Evolutionary conservation across 2,329 filamentous ascomycete genomes (phyloP).

Genomic region (Pyrenophora graminea): DNA sequence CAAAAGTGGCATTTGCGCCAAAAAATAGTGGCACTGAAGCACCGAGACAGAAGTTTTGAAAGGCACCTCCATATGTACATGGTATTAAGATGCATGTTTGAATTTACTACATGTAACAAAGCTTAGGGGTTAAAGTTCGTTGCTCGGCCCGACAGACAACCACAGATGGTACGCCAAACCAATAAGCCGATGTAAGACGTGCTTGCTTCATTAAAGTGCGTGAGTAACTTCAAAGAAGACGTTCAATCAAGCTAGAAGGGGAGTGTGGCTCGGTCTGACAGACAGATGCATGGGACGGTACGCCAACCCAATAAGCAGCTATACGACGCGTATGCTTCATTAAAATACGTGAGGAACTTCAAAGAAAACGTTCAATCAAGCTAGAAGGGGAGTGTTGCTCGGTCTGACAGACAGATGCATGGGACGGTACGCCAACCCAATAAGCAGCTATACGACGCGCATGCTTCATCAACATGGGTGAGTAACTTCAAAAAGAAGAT

Average conservation of each 20-base stretch:
- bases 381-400: neutral
- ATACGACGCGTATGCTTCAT: neutral
- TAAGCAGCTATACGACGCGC: neutral
- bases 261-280: neutral
- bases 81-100: neutral
- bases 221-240: too few species aligned
- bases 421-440: neutral
- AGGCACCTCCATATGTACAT: constrained; percentile 7
- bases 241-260: too few species aligned
- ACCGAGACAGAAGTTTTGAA: constrained; percentile 5
- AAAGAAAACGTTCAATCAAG: too few species aligned
- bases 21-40: too few species aligned
- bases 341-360: too few species aligned
- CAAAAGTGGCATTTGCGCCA: too few species aligned
- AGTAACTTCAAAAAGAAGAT: too few species aligned
- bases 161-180: neutral
- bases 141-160: neutral
- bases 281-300: neutral
- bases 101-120: neutral
- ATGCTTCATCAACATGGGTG: neutral
- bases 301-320: neutral
- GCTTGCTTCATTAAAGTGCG: neutral
- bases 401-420: neutral
- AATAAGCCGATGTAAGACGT: neutral
- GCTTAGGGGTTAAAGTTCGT: neutral